Evolutionary conservation across 2,329 filamentous ascomycete genomes (phyloP).

Genomic region (Microascus cirrosus): DNA sequence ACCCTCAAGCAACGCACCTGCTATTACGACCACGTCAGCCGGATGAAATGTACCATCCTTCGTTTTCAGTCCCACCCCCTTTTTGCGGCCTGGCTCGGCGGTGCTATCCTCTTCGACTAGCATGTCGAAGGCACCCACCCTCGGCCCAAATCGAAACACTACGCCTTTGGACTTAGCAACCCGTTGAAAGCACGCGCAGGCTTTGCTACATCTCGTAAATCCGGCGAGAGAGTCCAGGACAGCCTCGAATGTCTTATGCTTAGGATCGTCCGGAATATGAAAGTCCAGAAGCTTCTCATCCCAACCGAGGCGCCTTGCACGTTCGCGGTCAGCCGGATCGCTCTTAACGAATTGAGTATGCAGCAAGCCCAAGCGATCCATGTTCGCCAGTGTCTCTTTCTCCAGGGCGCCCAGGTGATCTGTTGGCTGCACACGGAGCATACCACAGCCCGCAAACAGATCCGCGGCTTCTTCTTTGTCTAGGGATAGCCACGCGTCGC

Average conservation of each 20-base stretch:
- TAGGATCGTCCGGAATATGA: constrained; percentile 8
- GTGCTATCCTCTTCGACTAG: neutral
- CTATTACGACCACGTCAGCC: neutral
- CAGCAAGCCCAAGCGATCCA: constrained; percentile 13
- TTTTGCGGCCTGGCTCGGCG: neutral
- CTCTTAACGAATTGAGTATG: constrained; percentile 13
- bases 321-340: constrained; percentile 8
- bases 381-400: constrained; percentile 12
- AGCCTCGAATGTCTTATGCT: constrained; percentile 9
- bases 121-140: neutral
- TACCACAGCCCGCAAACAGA: constrained; percentile 12
- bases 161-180: constrained; percentile 7
- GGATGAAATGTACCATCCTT: neutral
- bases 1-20: neutral
- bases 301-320: constrained; percentile 11
- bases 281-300: constrained; percentile 13
- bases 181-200: constrained; percentile 10
- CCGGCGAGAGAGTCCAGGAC: constrained; percentile 13
- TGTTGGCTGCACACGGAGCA: constrained; percentile 14
- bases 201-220: constrained; percentile 11
- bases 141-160: neutral
- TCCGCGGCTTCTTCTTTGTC: constrained; percentile 6
- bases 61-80: neutral
- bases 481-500: constrained; percentile 11
- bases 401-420: constrained; percentile 11